Evolutionary conservation across 306 rosid species (phyloP), one percentile per base, ranked within the genome.

Genomic region (Vigna radiata): DNA sequence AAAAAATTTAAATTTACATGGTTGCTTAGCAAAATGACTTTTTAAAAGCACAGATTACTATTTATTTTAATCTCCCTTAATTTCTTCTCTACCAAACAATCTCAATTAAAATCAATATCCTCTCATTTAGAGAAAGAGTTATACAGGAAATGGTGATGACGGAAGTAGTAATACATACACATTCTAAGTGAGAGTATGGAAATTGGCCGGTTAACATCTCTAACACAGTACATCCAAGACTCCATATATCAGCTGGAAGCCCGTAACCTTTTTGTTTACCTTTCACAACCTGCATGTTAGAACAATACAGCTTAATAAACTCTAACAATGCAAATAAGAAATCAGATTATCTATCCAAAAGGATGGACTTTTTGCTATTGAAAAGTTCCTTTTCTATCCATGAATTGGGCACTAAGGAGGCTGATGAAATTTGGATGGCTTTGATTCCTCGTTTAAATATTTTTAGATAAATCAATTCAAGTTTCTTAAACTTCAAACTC

Each of bases 141-240:
- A 41, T 48, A 37, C 16, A 39, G 47, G 62, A 70, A 71, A 67
- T 4, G 5, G 48, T 37, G 70, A 39, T 44, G 59, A 72, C 49
- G 58, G 33, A 59, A 48, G n/a, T 18, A 53, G 59, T 36, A 55
- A 55, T 27, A 88, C 95, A 1, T 87, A 94, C 98, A 50, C 81
- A 47, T 84, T 90, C 98, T 16, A 90, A 64, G 50, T 83, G 86
- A 36, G 83, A 73, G 68, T 94, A 94, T 1, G 98, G 98, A 75
- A 94, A n/a, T 80, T 77, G 41, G 46, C 87, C 84, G 0, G 97
- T 91, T 75, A 90, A 82, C 98, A 94, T 89, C 92, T 94, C 97
- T 87, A 94, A 83, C 58, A 94, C 98, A 29, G 98, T 94, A 83
- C 98, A 94, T 56, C 98, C 98, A 80, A 94, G 90, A 85, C 98